These are phyloP conservation scores for Mortierella sp. DNA, from an alignment of 371 early-diverging fungal species.

Conservation along the genomic window DNA sequence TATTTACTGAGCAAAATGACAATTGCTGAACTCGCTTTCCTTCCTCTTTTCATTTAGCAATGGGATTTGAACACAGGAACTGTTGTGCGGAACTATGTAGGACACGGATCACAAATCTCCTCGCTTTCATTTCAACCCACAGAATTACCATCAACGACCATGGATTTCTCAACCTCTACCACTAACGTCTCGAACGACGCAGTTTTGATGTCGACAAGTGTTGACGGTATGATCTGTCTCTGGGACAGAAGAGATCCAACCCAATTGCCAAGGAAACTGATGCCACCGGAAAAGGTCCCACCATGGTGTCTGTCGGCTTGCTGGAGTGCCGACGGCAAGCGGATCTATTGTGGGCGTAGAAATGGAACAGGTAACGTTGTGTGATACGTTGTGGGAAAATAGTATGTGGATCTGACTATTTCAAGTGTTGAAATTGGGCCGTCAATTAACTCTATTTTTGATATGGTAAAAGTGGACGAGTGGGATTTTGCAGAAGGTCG, in stretches of 20 bases:
- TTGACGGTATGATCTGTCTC: constrained; percentile 86
- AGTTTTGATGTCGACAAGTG: constrained; percentile 84
- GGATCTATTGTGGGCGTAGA: constrained; percentile 83
- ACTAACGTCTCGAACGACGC: constrained; percentile 51
- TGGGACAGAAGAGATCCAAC: constrained; percentile 87
- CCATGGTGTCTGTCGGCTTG: constrained; percentile 94
- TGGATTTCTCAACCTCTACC: constrained; percentile 42
- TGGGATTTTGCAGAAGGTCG: constrained; percentile 83
- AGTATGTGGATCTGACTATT: too few relatives aligned
- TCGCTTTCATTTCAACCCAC: constrained; percentile 81
- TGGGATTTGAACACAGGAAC: constrained; percentile 94
- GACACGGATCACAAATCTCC: constrained; percentile 88
- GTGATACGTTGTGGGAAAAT: not conserved
- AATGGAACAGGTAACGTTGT: constrained; percentile 76
- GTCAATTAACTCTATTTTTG: not conserved
- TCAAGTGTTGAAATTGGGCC: too few relatives aligned
- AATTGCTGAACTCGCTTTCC: not conserved
- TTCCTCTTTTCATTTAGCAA: constrained; percentile 64
- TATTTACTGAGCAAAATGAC: not conserved
- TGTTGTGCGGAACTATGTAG: constrained; percentile 75
- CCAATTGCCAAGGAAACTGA: constrained; percentile 68
- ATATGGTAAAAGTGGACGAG: constrained; percentile 80
- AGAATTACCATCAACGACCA: constrained; percentile 31
- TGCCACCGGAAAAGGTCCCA: constrained; percentile 79
- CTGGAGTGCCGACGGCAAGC: constrained; percentile 88